Conservation (phyloP, 805 yeast genomes). For the Candida michaelii region DNA sequence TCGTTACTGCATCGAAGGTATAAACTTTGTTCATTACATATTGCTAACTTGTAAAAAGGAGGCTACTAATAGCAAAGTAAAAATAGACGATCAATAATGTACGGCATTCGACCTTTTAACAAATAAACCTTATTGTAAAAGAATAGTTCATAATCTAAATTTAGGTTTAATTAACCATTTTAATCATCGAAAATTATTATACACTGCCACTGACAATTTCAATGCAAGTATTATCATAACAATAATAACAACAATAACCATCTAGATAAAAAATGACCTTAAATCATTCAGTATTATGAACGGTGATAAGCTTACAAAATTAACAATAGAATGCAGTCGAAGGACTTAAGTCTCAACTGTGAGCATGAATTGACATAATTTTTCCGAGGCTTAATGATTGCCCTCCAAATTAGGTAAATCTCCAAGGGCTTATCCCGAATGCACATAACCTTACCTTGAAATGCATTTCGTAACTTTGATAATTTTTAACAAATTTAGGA, state of each 20-base stretch:
- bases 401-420: neutral
- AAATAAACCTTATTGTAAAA: neutral
- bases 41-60: slow-evolving; percentile 3
- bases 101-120: neutral
- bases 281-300: neutral
- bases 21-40: slow-evolving; percentile 4
- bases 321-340: neutral
- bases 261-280: neutral
- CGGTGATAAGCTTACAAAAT: neutral
- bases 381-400: neutral
- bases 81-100: neutral
- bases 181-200: too few species aligned
- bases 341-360: slow-evolving; percentile 1
- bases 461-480: neutral
- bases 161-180: too few species aligned
- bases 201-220: too few species aligned
- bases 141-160: too few species aligned
- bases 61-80: too few species aligned
- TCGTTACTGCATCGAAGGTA: slow-evolving; percentile 3
- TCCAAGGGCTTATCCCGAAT: neutral
- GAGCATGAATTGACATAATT: neutral
- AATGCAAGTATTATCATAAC: too few species aligned
- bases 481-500: neutral
- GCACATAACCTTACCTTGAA: slow-evolving; percentile 2
- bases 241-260: neutral